These are phyloP conservation scores for Vitellaria paradoxa DNA, from an alignment of 179 eudicot genomes.

Conservation along the genomic window DNA sequence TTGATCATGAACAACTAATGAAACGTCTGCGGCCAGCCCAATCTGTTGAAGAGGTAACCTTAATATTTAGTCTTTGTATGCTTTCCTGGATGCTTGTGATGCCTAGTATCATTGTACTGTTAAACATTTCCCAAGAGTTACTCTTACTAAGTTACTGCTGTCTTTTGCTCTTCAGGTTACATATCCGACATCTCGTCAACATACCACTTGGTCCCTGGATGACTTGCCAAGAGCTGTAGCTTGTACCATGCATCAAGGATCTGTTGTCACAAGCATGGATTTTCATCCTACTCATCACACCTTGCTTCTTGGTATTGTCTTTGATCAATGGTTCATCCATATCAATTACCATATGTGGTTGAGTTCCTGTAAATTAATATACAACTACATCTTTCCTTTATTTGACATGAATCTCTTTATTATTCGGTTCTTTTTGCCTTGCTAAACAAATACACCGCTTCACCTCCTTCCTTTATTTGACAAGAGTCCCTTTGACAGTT, in stretches of 20 bases:
- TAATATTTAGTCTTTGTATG: conserved; percentile 8
- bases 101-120: background rate
- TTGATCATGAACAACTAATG: conserved; percentile 87
- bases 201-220: conserved; percentile 61
- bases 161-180: conserved; percentile 42
- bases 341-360: background rate
- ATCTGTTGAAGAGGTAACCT: conserved; percentile 78
- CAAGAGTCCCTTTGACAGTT: conserved; percentile 35
- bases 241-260: conserved; percentile 59
- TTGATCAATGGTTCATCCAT: background rate
- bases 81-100: background rate
- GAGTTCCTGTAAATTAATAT: conserved; percentile 1
- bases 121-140: background rate
- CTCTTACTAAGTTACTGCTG: background rate
- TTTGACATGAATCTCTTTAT: background rate
- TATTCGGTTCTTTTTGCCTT: too few relatives aligned
- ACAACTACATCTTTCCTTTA: background rate
- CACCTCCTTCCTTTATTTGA: too few relatives aligned
- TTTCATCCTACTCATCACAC: conserved; percentile 79
- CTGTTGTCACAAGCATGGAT: conserved; percentile 76
- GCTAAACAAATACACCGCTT: too few relatives aligned
- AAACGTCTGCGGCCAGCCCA: conserved; percentile 83
- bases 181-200: conserved; percentile 65
- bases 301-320: conserved; percentile 58
- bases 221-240: conserved; percentile 79